Conservation (phyloP, 345 rosid genomes). For the Lepidium aucheri region DNA sequence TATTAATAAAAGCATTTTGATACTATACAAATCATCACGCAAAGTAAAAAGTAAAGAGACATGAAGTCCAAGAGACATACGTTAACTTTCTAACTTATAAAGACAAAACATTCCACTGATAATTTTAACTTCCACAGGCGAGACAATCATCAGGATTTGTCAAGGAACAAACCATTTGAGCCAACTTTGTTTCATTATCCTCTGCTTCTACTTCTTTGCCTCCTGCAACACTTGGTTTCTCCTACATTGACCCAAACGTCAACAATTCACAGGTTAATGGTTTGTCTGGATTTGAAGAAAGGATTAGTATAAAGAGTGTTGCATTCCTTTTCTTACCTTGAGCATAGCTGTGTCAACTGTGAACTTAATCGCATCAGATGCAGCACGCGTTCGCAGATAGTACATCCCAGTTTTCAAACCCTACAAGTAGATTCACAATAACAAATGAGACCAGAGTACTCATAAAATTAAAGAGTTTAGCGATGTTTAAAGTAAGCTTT, state of each 20-base stretch:
- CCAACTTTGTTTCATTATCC: constrained; percentile 54
- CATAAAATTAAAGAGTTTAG: not conserved
- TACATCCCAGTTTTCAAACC: constrained; percentile 92
- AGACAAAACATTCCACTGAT: not conserved
- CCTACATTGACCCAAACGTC: constrained; percentile 24
- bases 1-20: not conserved
- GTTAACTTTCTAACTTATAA: not conserved
- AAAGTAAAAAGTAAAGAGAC: not conserved
- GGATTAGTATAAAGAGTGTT: not conserved
- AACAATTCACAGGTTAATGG: not conserved
- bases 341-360: constrained; percentile 69
- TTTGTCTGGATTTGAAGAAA: not conserved
- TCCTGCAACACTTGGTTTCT: constrained; percentile 25
- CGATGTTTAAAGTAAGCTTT: not conserved
- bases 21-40: not conserved
- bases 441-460: not conserved
- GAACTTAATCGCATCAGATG: constrained; percentile 92
- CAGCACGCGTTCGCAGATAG: constrained; percentile 76
- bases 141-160: constrained; percentile 70
- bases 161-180: constrained; percentile 80
- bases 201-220: not conserved
- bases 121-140: constrained; percentile 62
- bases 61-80: not conserved
- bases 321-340: constrained; percentile 31
- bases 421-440: constrained; percentile 20